Evolutionary conservation across 2,329 filamentous ascomycete genomes (phyloP).

Genomic region (Hortaea sp.): DNA sequence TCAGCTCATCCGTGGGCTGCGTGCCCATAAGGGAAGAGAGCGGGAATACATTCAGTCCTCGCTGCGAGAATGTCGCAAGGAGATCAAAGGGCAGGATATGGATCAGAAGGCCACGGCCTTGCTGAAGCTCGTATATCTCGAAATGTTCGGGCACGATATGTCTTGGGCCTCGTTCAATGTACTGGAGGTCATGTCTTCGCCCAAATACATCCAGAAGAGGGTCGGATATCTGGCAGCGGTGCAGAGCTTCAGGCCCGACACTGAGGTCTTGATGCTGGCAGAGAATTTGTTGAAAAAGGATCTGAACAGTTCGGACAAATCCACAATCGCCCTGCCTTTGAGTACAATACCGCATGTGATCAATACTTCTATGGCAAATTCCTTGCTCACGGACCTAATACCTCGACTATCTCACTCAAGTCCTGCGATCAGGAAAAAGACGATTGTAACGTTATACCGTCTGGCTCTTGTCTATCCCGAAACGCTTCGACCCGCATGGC

Average conservation of each 20-base stretch:
- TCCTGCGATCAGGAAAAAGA: slow-evolving; percentile 84
- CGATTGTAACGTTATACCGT: slow-evolving; percentile 86
- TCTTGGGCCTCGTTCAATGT: slow-evolving; percentile 98
- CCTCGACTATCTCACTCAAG: slow-evolving; percentile 80
- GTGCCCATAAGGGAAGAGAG: slow-evolving; percentile 91
- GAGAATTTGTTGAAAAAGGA: slow-evolving; percentile 97
- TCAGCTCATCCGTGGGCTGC: slow-evolving; percentile 92
- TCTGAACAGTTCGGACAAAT: slow-evolving; percentile 60
- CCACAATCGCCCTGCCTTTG: slow-evolving; percentile 76
- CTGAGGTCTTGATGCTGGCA: slow-evolving; percentile 93
- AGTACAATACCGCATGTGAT: slow-evolving; percentile 89
- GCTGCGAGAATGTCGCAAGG: slow-evolving; percentile 87
- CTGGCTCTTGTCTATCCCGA: slow-evolving; percentile 95
- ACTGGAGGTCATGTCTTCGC: slow-evolving; percentile 95
- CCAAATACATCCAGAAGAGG: slow-evolving; percentile 89
- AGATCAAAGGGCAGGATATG: slow-evolving; percentile 91
- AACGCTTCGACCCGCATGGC: slow-evolving; percentile 84
- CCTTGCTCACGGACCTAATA: slow-evolving; percentile 74
- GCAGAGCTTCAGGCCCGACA: slow-evolving; percentile 91
- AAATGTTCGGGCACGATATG: slow-evolving; percentile 99
- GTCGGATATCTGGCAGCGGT: slow-evolving; percentile 92
- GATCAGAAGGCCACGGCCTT: slow-evolving; percentile 94
- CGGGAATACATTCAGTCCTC: slow-evolving; percentile 90
- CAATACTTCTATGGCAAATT: slow-evolving; percentile 83
- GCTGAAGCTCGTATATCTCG: slow-evolving; percentile 90